Base-by-base conservation (phyloP, 1,139 yeast genomes). In the Groenewaldozyma sp. region DNA sequence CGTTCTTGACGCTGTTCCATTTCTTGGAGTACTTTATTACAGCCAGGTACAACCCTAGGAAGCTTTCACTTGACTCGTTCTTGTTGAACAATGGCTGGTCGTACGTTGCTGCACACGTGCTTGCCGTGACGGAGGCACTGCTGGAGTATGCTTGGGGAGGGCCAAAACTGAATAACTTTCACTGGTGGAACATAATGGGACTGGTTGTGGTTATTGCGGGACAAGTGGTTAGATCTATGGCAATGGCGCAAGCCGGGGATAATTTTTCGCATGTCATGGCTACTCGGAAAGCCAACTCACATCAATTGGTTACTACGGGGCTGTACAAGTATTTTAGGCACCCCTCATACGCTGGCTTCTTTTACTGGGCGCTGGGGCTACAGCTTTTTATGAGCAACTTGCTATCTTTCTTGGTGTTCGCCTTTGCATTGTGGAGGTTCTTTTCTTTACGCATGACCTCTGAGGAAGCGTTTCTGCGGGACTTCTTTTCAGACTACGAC, bases 281-380 rank as follows among this genome's bases (percentile, higher is more conserved):
- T 40, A 59, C 72, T 3, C 56, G 64, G 22, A 78, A 71, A 42
- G 60, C 65, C 24, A 53, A 62, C 0, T 70, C 71, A 38, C 98
- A 91, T 55, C 61, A 52, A 16, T 65, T 91, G 35, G 78, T 91
- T 9, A 82, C 84, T 0, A 50, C 62, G 5, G 98, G 97, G 0
- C 65, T 91, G 2, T 91, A 91, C 59, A 45, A 67, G 1, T 47
- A 63, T 16, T 62, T 74, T 7, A 70, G 98, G 44, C 98, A 91
- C 58, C 98, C 98, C 9, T 80, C 94, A 38, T 91, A 91, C 60
- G 73, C 78, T 42, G 98, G 97, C 1, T 91, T 82, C 58, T 88
- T 79, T 55, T 78, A 86, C 74, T 93, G 97, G 96, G 91, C 93
- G 21, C 53, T 88, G 3, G 97, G 97, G 0, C 69, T 87, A 1